These are phyloP conservation scores for Mycena olivaceomarginata DNA, from an alignment of 768 basidiomycete species.

Conservation along the genomic window DNA sequence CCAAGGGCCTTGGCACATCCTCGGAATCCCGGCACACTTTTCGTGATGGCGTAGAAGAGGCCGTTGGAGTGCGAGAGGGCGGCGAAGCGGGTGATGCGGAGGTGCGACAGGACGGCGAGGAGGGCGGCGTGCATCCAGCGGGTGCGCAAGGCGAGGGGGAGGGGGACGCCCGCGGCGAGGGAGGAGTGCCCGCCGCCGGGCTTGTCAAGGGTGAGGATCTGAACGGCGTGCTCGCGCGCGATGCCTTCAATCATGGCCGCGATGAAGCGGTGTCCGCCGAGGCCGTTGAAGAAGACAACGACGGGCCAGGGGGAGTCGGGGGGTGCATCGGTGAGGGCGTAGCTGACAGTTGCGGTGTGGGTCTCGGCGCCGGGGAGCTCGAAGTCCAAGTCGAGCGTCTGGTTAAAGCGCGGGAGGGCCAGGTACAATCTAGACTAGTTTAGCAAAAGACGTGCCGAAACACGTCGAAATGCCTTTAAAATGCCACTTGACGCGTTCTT, in stretches of 20 bases:
- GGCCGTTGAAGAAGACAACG: slow-evolving; percentile 44
- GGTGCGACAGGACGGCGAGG: slow-evolving; percentile 39
- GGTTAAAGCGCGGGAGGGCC: slow-evolving; percentile 39
- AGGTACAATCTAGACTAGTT: too few relatives aligned
- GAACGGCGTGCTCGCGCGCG: slow-evolving; percentile 33
- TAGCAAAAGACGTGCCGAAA: too few relatives aligned
- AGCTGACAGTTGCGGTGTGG: slow-evolving; percentile 22
- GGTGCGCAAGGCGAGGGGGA: slow-evolving; percentile 35
- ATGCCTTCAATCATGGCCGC: slow-evolving; percentile 39
- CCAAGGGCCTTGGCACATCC: too few relatives aligned
- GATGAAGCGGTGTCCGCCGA: slow-evolving; percentile 43
- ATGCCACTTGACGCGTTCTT: too few relatives aligned
- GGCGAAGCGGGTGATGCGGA: slow-evolving; percentile 34
- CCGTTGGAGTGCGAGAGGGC: slow-evolving; percentile 43
- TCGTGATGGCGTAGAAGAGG: slow-evolving; percentile 34
- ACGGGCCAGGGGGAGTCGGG: slow-evolving; percentile 36
- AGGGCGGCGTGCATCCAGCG: slow-evolving; percentile 41
- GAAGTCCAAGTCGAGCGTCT: slow-evolving; percentile 36
- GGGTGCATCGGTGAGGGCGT: slow-evolving; percentile 25
- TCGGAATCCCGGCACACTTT: too few relatives aligned
- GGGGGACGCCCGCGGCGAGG: neutral
- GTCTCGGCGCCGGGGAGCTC: slow-evolving; percentile 7
- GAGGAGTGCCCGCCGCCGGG: slow-evolving; percentile 31
- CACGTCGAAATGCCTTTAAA: too few relatives aligned
- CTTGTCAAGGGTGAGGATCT: slow-evolving; percentile 41